A percentile compares a stretch with the other conserved stretches of the same genome.
Evolutionary conservation across 805 yeast species (phyloP).

Genomic region (Scheffersomyces amazonensis): DNA sequence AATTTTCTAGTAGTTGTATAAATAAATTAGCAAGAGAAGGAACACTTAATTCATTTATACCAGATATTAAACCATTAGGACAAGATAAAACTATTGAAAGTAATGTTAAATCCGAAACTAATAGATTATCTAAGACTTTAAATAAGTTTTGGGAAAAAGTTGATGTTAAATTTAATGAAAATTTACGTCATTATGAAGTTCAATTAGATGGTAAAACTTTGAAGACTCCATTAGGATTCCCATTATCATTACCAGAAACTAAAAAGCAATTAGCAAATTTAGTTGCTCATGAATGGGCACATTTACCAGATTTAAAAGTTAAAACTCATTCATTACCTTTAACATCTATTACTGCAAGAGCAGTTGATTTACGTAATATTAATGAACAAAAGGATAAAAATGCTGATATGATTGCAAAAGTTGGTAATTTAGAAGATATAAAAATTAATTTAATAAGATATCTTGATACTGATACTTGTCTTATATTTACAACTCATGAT

Average conservation of each 20-base stretch:
- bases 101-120: constrained; percentile 59
- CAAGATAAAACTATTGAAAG: constrained; percentile 43
- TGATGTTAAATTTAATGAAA: constrained; percentile 29
- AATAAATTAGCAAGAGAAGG: constrained; percentile 14
- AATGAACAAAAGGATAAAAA: constrained; percentile 26
- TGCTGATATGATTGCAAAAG: constrained; percentile 51
- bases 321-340: constrained; percentile 81
- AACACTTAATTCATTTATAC: constrained; percentile 9
- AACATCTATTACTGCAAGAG: constrained; percentile 83
- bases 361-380: constrained; percentile 62
- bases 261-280: constrained; percentile 68
- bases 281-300: constrained; percentile 85
- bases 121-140: constrained; percentile 64
- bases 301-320: constrained; percentile 59
- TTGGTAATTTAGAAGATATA: constrained; percentile 59
- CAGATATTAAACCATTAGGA: constrained; percentile 15
- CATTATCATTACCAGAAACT: constrained; percentile 57
- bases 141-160: constrained; percentile 83
- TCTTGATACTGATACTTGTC: constrained; percentile 89
- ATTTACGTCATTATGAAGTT: constrained; percentile 42
- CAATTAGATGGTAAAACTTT: constrained; percentile 74
- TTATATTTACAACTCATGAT: constrained; percentile 74
- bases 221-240: constrained; percentile 80
- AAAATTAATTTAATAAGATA: constrained; percentile 67
- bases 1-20: background rate